Percentiles rank a stretch among this genome's conserved stretches.
These are phyloP conservation scores for Lecanicillium sp. DNA, from an alignment of 2,329 filamentous ascomycete species.

Conservation along the genomic window DNA sequence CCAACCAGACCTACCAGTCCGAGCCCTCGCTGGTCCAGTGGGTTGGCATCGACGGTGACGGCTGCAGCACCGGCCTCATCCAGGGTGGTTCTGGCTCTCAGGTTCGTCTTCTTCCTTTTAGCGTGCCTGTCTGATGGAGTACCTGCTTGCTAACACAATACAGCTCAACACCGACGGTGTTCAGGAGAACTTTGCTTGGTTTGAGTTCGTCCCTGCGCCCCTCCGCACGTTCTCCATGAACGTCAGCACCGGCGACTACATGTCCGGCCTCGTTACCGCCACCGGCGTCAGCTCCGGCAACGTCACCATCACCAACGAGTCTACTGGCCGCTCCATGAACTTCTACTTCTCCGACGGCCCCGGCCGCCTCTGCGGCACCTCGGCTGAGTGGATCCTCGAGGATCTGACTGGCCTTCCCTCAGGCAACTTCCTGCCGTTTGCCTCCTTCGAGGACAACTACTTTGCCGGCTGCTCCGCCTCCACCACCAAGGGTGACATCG, in stretches of 20 bases:
- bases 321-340: constrained; percentile 1
- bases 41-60: constrained; percentile 9
- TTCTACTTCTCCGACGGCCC: background rate
- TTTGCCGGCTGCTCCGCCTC: constrained; percentile 2
- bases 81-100: constrained; percentile 5
- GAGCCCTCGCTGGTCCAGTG: constrained; percentile 3
- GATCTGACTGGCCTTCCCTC: background rate
- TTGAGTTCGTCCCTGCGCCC: background rate
- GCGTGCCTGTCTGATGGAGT: background rate
- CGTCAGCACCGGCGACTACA: constrained; percentile 6
- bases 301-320: constrained; percentile 8
- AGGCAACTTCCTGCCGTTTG: background rate
- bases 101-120: background rate
- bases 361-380: constrained; percentile 5
- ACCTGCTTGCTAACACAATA: background rate
- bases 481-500: background rate
- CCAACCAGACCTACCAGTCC: background rate
- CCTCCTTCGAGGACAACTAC: constrained; percentile 2
- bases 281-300: constrained; percentile 1
- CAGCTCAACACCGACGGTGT: background rate
- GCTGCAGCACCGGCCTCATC: background rate
- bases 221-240: background rate
- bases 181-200: background rate
- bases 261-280: constrained; percentile 3
- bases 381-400: constrained; percentile 10